Conservation (phyloP, 441 rosid species). For the Syzygium malaccense region DNA sequence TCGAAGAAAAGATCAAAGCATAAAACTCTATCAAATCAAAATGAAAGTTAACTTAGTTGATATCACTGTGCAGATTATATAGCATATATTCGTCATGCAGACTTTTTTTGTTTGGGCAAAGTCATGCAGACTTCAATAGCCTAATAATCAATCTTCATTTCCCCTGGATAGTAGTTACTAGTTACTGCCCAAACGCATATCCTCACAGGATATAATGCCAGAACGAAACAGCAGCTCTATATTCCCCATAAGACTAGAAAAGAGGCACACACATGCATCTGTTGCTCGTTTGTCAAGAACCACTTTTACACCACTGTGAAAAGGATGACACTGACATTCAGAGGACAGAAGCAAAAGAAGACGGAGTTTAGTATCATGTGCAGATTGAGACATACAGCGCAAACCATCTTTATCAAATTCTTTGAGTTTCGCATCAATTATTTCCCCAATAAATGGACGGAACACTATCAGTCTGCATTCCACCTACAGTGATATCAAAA, state of each 20-base stretch:
- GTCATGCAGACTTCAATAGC: not conserved
- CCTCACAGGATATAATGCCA: not conserved
- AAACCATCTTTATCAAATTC: constrained; percentile 54
- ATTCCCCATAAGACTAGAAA: not conserved
- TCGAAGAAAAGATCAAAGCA: not conserved
- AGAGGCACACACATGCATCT: not conserved
- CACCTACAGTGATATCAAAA: constrained; percentile 33
- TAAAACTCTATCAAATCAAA: not conserved
- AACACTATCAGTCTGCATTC: constrained; percentile 59
- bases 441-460: constrained; percentile 79
- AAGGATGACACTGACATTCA: not conserved
- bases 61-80: not conserved
- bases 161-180: not conserved
- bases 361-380: not conserved
- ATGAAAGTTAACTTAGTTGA: not conserved
- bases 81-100: not conserved
- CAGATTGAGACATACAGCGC: constrained; percentile 43
- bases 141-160: not conserved
- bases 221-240: not conserved
- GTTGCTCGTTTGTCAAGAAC: not conserved
- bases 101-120: not conserved
- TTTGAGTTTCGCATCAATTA: constrained; percentile 59
- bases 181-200: not conserved
- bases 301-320: not conserved
- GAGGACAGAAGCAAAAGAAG: not conserved